Conservation (phyloP, 306 rosid species). For the Castanopsis chinensis region DNA sequence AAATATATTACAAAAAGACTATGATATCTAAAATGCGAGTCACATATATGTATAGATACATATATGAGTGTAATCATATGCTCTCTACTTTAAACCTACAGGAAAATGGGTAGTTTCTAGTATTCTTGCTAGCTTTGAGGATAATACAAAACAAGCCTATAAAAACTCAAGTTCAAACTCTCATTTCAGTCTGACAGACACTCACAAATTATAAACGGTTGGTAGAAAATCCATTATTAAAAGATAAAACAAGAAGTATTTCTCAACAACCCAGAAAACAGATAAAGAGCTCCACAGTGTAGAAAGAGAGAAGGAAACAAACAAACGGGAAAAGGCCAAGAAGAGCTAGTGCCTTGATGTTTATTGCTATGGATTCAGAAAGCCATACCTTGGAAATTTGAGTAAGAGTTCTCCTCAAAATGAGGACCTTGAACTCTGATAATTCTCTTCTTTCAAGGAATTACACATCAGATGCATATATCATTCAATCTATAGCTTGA, state of each 20-base stretch:
- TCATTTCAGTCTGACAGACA: neutral
- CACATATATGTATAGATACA: no score
- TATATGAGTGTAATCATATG: no score
- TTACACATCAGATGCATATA: slow-evolving; percentile 1
- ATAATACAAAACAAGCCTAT: neutral
- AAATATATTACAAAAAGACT: no score
- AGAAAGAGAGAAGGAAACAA: neutral
- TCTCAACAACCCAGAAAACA: neutral
- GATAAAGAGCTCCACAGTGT: neutral
- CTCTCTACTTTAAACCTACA: no score
- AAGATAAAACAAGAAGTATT: neutral
- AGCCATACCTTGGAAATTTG: slow-evolving; percentile 23
- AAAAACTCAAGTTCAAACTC: neutral
- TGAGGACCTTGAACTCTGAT: slow-evolving; percentile 13
- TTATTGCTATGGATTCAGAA: slow-evolving; percentile 18
- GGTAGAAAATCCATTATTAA: neutral
- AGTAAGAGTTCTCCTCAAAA: neutral
- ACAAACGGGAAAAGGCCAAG: neutral
- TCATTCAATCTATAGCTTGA: neutral
- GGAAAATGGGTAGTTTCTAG: neutral
- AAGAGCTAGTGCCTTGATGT: slow-evolving; percentile 12
- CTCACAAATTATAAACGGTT: neutral
- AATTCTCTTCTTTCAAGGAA: neutral
- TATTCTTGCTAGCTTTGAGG: neutral
- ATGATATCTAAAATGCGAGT: no score